phyloP scores from a whole-genome alignment of 169 alveolate genomes.

The Plasmodium berghei region DNA sequence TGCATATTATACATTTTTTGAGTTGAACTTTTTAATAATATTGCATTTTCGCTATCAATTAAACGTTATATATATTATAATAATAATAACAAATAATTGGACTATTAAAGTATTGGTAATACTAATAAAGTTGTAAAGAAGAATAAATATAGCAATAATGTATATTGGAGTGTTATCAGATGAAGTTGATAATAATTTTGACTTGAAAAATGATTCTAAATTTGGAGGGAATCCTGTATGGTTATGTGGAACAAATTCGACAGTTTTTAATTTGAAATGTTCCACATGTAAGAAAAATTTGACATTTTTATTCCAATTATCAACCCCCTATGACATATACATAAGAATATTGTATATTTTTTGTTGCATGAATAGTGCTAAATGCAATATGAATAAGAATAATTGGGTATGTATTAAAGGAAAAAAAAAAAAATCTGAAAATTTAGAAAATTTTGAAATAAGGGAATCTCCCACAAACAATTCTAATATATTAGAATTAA shows the following conservation, averaged over 20 bases:
- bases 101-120: no score
- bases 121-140: no score
- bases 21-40: no score
- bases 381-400: conserved; percentile 60
- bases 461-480: not conserved
- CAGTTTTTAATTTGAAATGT: conserved; percentile 43
- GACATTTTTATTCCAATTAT: conserved; percentile 66
- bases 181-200: conserved; percentile 52
- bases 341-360: conserved; percentile 58
- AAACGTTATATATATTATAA: no score
- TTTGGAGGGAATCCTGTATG: conserved; percentile 73
- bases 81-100: no score
- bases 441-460: not conserved
- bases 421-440: conserved; percentile 25
- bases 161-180: conserved; percentile 62
- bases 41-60: no score
- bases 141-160: conserved; percentile 5
- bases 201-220: conserved; percentile 64
- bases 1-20: no score
- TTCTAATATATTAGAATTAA: not conserved
- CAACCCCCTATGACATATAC: conserved; percentile 68
- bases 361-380: conserved; percentile 54
- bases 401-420: conserved; percentile 75
- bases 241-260: conserved; percentile 53
- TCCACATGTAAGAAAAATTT: conserved; percentile 34